Base-by-base conservation (phyloP, 495 filamentous ascomycete genomes). In the Tirmania nivea region DNA sequence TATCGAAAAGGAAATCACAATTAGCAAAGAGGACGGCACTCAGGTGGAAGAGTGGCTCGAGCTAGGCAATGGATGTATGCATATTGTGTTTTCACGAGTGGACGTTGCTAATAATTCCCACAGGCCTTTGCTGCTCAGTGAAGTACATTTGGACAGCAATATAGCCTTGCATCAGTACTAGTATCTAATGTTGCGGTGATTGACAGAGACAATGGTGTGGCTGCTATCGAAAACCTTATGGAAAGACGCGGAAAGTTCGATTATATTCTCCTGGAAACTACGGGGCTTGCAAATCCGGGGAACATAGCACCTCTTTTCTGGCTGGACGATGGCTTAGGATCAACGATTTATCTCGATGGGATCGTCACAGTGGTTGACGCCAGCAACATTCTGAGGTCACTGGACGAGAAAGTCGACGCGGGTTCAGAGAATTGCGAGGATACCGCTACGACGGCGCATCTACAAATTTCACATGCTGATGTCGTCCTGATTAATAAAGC, bases 381-480 rank as follows among this genome's bases (percentile, higher is more conserved):
- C 36, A 88, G 87, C 67, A 95, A 95, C 60, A 82, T 96, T 35
- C 65, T 88, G 0, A 74, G 72, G 42, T 81, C 78, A 53, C 73
- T 97, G 10, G 84, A 94, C 53, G 84, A 93, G 57, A 75, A 78
- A 8, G 68, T 76, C 0, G 73, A 74, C 0, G 77, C 80, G 49
- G 74, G 78, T 4, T 68, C 73, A n/a, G 71, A 71, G 2, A 31
- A 31, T 31, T 31, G 25, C 2, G 77, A 81, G 10, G 68, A 81
- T 31, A 69, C 92, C 60, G n/a, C 21, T 16, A 92, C 88, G 0
- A 94, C 84, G 47, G 92, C 92, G 20, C 89, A 96, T 67, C 75
- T 95, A 56, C 90, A 97, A 60, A 93, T 96, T 42, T 92, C 85
- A 2, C 88, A 95, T 63, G 92, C 90, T n/a, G 90, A 97, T 68